These are phyloP conservation scores for Zymoseptoria crescenta DNA, from an alignment of 2,329 filamentous ascomycete genomes.

Conservation along the genomic window DNA sequence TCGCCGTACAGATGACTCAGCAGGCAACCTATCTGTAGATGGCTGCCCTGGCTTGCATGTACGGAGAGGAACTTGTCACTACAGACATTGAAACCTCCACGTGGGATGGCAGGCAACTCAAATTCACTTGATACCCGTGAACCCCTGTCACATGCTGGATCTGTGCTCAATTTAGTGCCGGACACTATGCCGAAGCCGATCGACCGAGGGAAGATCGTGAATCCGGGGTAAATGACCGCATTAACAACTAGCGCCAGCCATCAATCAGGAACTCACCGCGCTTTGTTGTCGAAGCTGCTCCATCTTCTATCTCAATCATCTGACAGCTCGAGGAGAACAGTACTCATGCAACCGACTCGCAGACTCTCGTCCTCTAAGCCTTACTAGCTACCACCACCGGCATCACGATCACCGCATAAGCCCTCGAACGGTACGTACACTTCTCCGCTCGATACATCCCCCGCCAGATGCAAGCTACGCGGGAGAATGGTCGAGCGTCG, in stretches of 20 bases:
- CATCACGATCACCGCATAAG: neutral
- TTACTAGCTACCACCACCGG: neutral
- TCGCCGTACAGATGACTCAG: too few species aligned
- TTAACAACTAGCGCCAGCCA: neutral
- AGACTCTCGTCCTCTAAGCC: neutral
- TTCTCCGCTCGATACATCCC: neutral
- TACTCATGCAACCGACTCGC: neutral
- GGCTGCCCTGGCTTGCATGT: too few species aligned
- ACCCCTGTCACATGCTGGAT: neutral
- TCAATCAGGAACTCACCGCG: neutral
- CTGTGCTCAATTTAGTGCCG: too few species aligned
- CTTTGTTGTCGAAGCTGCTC: neutral
- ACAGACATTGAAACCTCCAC: too few species aligned
- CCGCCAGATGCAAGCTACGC: neutral
- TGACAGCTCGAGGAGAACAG: neutral
- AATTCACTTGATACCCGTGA: neutral
- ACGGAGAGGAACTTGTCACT: too few species aligned
- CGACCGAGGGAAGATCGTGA: neutral
- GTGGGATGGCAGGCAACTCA: too few species aligned
- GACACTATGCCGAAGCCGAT: neutral
- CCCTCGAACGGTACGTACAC: neutral
- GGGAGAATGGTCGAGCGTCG: neutral
- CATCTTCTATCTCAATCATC: neutral
- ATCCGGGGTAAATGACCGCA: conserved; percentile 1
- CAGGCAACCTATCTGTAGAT: too few species aligned